A percentile compares a stretch with the other conserved stretches of the same genome.
These are phyloP conservation scores for Exserohilum rostratum DNA, from an alignment of 2,329 filamentous ascomycete genomes.

Conservation along the genomic window DNA sequence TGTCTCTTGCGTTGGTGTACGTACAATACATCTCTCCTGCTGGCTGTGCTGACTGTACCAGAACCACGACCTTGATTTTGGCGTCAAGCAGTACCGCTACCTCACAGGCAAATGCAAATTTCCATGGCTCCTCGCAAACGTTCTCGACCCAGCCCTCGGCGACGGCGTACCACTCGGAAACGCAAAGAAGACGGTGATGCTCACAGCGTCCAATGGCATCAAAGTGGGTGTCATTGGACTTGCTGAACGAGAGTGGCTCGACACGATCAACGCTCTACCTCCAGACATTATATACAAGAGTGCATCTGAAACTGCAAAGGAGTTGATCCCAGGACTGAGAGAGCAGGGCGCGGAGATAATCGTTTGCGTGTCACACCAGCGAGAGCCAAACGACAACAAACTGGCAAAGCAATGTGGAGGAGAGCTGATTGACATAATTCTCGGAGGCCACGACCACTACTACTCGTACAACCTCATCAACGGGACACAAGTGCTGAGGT, in stretches of 20 bases:
- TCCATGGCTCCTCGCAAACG: conserved; percentile 88
- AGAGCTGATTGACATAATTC: conserved; percentile 80
- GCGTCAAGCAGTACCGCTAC: conserved; percentile 77
- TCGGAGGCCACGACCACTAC: conserved; percentile 90
- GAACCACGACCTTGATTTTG: conserved; percentile 95
- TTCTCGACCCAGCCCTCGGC: conserved; percentile 82
- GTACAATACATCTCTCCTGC: conserved; percentile 41
- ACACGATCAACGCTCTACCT: conserved; percentile 84
- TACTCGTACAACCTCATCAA: conserved; percentile 80
- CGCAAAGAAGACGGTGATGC: conserved; percentile 74
- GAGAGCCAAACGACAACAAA: conserved; percentile 89
- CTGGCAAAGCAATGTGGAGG: conserved; percentile 73
- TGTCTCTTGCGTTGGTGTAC: conserved; percentile 80
- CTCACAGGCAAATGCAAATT: conserved; percentile 78
- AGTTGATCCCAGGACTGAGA: conserved; percentile 74
- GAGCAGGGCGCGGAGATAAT: conserved; percentile 82
- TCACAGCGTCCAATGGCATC: conserved; percentile 81
- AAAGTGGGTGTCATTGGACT: conserved; percentile 86
- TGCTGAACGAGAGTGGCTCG: conserved; percentile 86
- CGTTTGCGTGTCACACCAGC: conserved; percentile 81
- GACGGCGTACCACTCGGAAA: conserved; percentile 76
- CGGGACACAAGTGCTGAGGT: conserved; percentile 81
- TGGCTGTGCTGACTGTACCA: conserved; percentile 40
- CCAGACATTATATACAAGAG: conserved; percentile 83
- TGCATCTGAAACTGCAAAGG: conserved; percentile 74